These are phyloP conservation scores for Lasiodiplodia sp. DNA, from an alignment of 2,329 filamentous ascomycete species.

Conservation along the genomic window DNA sequence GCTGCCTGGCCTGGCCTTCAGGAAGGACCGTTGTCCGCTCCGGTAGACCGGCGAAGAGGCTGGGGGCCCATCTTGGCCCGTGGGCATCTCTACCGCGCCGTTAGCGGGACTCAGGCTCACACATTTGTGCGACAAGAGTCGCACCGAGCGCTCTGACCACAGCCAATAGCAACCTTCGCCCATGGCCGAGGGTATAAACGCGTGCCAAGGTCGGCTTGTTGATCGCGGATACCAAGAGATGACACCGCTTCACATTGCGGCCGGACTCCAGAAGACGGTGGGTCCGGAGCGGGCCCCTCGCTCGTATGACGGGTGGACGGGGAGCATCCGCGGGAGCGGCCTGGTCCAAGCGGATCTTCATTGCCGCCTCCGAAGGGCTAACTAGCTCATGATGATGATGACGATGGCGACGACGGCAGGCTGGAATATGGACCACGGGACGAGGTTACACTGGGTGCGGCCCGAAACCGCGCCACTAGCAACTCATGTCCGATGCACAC, in stretches of 20 bases:
- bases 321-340: conserved; percentile 1
- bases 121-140: conserved; percentile 22
- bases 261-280: conserved; percentile 13
- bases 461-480: conserved; percentile 22
- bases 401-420: neutral
- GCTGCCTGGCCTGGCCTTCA: conserved; percentile 4
- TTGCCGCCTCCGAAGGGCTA: neutral
- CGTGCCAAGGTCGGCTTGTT: conserved; percentile 6
- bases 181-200: conserved; percentile 24
- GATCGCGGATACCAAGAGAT: conserved; percentile 16
- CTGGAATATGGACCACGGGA: conserved; percentile 10
- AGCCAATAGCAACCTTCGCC: conserved; percentile 22
- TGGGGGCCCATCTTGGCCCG: conserved; percentile 9
- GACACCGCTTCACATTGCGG: conserved; percentile 14
- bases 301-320: conserved; percentile 16
- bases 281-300: conserved; percentile 9
- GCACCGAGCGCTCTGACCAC: conserved; percentile 26
- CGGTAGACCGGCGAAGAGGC: neutral
- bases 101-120: conserved; percentile 15
- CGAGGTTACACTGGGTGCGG: conserved; percentile 19
- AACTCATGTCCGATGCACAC: conserved; percentile 14
- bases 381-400: conserved; percentile 7
- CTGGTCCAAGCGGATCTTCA: conserved; percentile 8
- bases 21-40: neutral
- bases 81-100: conserved; percentile 14